Evolutionary conservation across 148 eudicot genomes (phyloP).

Genomic region (Fallopia convolvulus): DNA sequence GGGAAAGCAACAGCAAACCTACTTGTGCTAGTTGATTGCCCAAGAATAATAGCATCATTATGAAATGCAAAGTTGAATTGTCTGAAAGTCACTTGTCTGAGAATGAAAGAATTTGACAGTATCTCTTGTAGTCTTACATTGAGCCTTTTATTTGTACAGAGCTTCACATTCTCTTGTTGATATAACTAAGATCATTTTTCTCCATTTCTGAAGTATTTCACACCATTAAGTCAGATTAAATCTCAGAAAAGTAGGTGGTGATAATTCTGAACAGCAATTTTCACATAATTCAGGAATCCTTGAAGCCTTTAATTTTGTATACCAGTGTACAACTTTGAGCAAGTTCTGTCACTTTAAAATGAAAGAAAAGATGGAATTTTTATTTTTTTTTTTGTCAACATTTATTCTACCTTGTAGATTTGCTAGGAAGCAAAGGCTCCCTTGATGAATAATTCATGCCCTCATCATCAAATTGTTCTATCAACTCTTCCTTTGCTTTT

Average conservation of each 20-base stretch:
- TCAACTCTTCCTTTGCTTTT: background rate
- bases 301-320: background rate
- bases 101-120: background rate
- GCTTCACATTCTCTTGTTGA: no score
- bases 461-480: background rate
- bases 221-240: no score
- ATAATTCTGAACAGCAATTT: no score
- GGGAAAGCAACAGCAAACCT: conserved; percentile 2
- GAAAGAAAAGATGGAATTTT: no score
- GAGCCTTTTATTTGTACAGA: no score
- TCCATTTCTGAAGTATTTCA: no score
- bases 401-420: background rate
- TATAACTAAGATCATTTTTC: no score
- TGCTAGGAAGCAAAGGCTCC: background rate
- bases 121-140: no score
- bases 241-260: no score
- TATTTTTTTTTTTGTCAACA: no score
- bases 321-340: background rate
- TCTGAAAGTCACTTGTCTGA: background rate
- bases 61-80: conserved; percentile 3
- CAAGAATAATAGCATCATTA: background rate
- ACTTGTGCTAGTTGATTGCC: conserved; percentile 1
- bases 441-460: no score
- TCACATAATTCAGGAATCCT: background rate
- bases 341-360: background rate